Evolutionary conservation across 2,329 filamentous ascomycete genomes (phyloP), one percentile per base, ranked within the genome.

Genomic region (Rachicladosporium sp.): DNA sequence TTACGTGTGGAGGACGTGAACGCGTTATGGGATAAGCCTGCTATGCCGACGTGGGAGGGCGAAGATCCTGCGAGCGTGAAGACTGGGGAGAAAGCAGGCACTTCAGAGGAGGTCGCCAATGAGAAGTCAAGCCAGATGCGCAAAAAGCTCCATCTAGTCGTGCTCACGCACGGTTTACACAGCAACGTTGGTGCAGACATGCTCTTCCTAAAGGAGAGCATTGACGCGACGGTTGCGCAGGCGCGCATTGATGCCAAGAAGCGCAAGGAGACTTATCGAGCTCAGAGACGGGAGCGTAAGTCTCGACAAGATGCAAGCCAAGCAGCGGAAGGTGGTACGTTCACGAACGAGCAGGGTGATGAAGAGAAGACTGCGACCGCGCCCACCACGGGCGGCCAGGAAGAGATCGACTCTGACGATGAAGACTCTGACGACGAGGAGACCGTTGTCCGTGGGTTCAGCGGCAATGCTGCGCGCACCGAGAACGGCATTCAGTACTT

Each of bases 401-500:
- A 70, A 37, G 62, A 66, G 10, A 57, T 70, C 9, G 41, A 59
- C 4, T 58, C 57, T 15, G 54, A 71, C 1, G 69, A 70, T 4
- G 67, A 74, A 2, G 73, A 78, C 2, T 74, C 84, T 8, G 80
- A 85, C 21, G 80, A 88, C 30, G 84, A 91, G 51, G 76, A 93
- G 55, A 80, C 94, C 10, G 78, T 96, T 50, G 89, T 95, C 2
- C 73, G 89, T 47, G 89, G 89, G 2, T 96, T 89, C 56, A 78
- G 80, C 5, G 87, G 85, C 35, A 96, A 96, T 59, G 85, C 84
- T 6, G 86, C 85, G 29, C 80, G 82, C 42, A 98, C 91, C 2
- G 91, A 98, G 63, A 79, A 81, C 47, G 91, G 91, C 10, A 96
- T 98, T 54, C 94, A 96, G 59, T 98, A 94, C 60, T 74, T 98